A percentile compares a stretch with the other conserved stretches of the same genome.
phyloP scores from a whole-genome alignment of 176 grass and related monocot species.

The Rhynchospora tenuis region DNA sequence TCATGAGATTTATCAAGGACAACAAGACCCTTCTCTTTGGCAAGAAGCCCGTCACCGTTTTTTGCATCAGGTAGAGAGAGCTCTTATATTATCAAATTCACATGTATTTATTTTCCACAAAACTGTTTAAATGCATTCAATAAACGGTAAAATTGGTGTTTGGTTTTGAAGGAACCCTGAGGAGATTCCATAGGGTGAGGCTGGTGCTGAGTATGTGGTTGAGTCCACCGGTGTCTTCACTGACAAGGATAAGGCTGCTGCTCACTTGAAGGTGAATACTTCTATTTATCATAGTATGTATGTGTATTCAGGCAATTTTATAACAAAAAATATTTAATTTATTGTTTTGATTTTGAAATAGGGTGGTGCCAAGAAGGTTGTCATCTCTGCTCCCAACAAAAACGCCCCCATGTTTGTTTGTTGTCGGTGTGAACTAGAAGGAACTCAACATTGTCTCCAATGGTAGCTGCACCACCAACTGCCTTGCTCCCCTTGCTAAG shows the following conservation, averaged over 20 bases:
- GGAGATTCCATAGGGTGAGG: constrained; percentile 56
- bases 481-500: too few species aligned
- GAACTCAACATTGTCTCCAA: too few species aligned
- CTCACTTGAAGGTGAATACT: constrained; percentile 38
- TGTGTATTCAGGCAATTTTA: too few species aligned
- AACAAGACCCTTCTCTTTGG: constrained; percentile 49
- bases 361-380: too few species aligned
- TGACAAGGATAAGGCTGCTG: constrained; percentile 54
- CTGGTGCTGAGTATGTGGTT: constrained; percentile 42
- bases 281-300: too few species aligned
- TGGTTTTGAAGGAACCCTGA: constrained; percentile 34
- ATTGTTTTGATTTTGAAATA: too few species aligned
- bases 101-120: background rate
- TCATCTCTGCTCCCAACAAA: too few species aligned
- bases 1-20: constrained; percentile 52
- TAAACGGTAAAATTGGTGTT: background rate
- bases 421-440: too few species aligned
- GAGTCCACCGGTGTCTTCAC: constrained; percentile 57
- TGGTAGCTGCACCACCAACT: too few species aligned
- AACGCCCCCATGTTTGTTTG: too few species aligned
- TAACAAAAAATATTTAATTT: too few species aligned
- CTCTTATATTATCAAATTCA: background rate
- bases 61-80: constrained; percentile 30
- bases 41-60: constrained; percentile 39
- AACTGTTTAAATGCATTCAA: background rate